Evolutionary conservation across 2,329 filamentous ascomycete genomes (phyloP), one percentile per base, ranked within the genome.

Genomic region (Aureobasidium sp.): DNA sequence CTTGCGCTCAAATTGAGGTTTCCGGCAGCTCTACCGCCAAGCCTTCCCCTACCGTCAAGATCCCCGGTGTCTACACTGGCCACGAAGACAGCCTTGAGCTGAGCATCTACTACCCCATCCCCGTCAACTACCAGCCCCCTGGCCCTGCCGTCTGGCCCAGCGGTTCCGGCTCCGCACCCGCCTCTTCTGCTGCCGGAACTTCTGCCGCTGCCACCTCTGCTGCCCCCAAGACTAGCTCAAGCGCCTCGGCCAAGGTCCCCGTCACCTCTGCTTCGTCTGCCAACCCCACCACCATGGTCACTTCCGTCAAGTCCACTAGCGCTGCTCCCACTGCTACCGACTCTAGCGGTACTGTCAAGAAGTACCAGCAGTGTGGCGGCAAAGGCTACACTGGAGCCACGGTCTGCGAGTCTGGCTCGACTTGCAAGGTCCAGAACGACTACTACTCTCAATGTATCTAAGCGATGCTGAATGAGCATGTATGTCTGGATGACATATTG

Each of bases 91-190:
- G 63, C 24, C 60, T 68, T 53, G 58, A 62, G 40, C 47, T 67
- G 49, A 66, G 65, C 59, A 62, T 66, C 44, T 66, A 67, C 65
- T 62, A 63, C 39, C 56, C 63, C 62, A 67, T 52, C 17, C 69
- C 69, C 61, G 72, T 68, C 56, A 62, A 62, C 60, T 78, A 78
- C 70, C 70, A 72, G 11, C 74, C 76, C 60, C 77, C 77, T 37
- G 77, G 77, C n/a, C 77, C 77, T 54, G 67, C 67, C 14, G 71
- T 76, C 60, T 77, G 73, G 67, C 19, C 19, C 40, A 65, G 68
- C 54, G 17, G 17, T 15, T 47, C 44, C 8, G 39, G 22, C 7
- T 45, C 39, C 5, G 37, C 24, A 27, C 42, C 27, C 29, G 64
- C 64, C 62, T 56, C 64, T 17, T 31, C 47, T 17, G 63, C 68